These are phyloP conservation scores for Bathelium albidoporum DNA, from an alignment of 495 filamentous ascomycete genomes.

Conservation along the genomic window DNA sequence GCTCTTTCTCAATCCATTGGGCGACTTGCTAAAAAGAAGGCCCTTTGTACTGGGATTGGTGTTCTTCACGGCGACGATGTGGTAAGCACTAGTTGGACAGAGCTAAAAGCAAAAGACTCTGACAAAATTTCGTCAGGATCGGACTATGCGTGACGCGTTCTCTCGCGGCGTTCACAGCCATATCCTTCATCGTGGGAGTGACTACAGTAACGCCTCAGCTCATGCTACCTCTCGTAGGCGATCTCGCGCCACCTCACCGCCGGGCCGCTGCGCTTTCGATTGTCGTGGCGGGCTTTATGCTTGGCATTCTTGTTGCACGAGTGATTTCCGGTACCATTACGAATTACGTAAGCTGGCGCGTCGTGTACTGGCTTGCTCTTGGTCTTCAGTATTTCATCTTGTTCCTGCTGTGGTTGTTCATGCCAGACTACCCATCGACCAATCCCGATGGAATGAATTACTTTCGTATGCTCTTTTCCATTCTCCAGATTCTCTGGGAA, in stretches of 20 bases:
- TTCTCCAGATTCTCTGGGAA: slow-evolving; percentile 47
- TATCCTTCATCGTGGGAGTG: slow-evolving; percentile 61
- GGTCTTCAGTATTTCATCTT: slow-evolving; percentile 64
- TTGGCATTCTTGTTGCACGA: slow-evolving; percentile 68
- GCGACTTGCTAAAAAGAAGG: slow-evolving; percentile 61
- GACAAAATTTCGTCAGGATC: slow-evolving; percentile 35
- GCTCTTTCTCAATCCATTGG: slow-evolving; percentile 66
- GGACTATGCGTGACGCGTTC: slow-evolving; percentile 58
- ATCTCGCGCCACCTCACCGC: slow-evolving; percentile 60
- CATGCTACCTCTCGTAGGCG: slow-evolving; percentile 75
- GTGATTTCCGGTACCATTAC: slow-evolving; percentile 67
- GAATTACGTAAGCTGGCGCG: slow-evolving; percentile 59
- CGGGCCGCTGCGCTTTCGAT: slow-evolving; percentile 59
- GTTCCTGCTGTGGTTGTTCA: slow-evolving; percentile 54
- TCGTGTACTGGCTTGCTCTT: slow-evolving; percentile 71
- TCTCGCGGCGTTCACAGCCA: slow-evolving; percentile 52
- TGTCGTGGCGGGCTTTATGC: slow-evolving; percentile 65
- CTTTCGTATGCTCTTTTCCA: slow-evolving; percentile 52
- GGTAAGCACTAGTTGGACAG: slow-evolving; percentile 28
- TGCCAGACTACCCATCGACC: slow-evolving; percentile 72
- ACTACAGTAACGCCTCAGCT: slow-evolving; percentile 79
- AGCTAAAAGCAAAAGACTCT: not conserved
- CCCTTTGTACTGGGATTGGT: slow-evolving; percentile 60
- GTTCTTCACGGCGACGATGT: slow-evolving; percentile 53
- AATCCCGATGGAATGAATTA: slow-evolving; percentile 58